Percentiles rank a stretch among this genome's conserved stretches.
Evolutionary conservation across 352 stramenopile genomes (phyloP).

Genomic region (Phytophthora boehmeriae): DNA sequence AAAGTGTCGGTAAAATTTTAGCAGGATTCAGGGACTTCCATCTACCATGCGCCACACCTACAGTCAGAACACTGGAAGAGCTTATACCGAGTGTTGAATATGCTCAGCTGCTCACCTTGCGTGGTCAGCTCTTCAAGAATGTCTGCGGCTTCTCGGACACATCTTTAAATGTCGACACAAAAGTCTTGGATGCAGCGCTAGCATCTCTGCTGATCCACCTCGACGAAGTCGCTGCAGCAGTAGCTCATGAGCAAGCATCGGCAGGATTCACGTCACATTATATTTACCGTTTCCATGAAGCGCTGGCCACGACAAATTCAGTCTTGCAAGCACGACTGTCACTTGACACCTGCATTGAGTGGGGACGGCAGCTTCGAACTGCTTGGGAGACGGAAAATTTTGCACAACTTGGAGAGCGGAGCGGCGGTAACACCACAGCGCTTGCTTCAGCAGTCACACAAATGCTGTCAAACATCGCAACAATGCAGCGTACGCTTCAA

Average conservation of each 20-base stretch:
- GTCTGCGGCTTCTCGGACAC: no score
- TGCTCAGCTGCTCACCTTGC: conserved; percentile 6
- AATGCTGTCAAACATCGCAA: conserved; percentile 5
- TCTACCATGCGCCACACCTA: background rate
- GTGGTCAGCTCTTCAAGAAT: conserved; percentile 11
- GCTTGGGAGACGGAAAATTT: conserved; percentile 4
- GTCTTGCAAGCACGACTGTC: background rate
- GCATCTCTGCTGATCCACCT: conserved; percentile 7
- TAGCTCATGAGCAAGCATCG: background rate
- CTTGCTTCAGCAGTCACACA: conserved; percentile 15
- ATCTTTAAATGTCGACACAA: no score
- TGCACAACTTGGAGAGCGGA: background rate
- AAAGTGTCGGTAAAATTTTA: no score
- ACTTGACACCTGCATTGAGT: background rate
- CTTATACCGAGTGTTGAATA: conserved; percentile 1
- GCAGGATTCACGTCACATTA: conserved; percentile 6
- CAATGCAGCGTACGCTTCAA: conserved; percentile 8
- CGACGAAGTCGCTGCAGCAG: background rate
- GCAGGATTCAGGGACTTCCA: no score
- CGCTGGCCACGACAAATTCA: conserved; percentile 3
- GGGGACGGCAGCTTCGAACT: conserved; percentile 5
- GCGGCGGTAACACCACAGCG: background rate
- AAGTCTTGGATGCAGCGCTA: conserved; percentile 11
- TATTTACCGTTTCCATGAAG: conserved; percentile 15
- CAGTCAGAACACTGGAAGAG: background rate